Evolutionary conservation across 371 early-diverging fungal species (phyloP), one percentile per base, ranked within the genome.

Genomic region (Mucor mucedo): DNA sequence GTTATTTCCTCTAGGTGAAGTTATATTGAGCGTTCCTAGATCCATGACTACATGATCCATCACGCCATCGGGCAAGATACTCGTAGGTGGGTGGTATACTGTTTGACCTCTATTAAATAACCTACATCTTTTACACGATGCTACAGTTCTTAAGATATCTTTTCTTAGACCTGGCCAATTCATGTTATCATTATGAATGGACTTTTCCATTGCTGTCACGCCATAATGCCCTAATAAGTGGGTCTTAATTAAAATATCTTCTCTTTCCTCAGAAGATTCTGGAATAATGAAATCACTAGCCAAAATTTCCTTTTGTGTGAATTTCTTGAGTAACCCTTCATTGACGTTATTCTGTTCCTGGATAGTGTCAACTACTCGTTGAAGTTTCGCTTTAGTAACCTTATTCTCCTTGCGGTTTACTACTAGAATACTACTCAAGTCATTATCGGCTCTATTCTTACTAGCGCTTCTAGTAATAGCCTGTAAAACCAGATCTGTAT

Each of bases 41-140:
- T 53, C 61, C 50, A 59, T 59, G 9, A n/a, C 29, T 35, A 10
- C 7, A 62, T 5, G 55, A 45, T 53, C 58, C 5, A 57, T 45
- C 13, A 47, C 47, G 33, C 41, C 29, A 47, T 44, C 48, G 16
- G 58, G n/a, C 32, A 16, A 10, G 6, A 40, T 28, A 44, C 58
- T 47, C 10, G 27, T 42, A 38, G 45, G 57, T 5, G 45, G 45
- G 45, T 57, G 57, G 21, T 57, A 57, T 2, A 32, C 35, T 3
- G 42, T 42, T 7, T 52, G 52, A 27, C 30, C 30, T 52, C 33
- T 52, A 32, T 52, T 52, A 35, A 52, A 52, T 10, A 13, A 14
- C 2, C 32, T 9, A 33, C 52, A 52, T 16, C 9, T 33, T 5
- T 29, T 6, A 13, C 52, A 52, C 4, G 27, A 5, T 14, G 8